Base-by-base conservation (phyloP, 352 stramenopile species). In the Phytophthora ramorum region DNA sequence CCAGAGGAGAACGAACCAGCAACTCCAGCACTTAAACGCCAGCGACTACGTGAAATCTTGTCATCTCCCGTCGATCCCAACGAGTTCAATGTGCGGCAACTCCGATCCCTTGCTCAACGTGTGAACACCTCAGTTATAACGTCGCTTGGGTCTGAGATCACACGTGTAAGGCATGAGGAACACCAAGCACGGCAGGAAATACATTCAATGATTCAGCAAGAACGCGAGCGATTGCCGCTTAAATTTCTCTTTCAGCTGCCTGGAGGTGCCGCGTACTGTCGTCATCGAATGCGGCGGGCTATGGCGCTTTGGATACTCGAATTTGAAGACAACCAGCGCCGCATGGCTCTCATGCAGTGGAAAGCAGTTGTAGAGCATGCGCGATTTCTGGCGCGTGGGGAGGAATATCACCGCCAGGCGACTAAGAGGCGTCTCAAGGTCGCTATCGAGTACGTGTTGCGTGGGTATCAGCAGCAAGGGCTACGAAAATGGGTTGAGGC, bases 221-320 rank as follows among this genome's bases (percentile, higher is more conserved):
- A 91, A 44, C 76, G 80, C 10, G 84, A 93, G 46, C 65, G 76
- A 7, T 61, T 95, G 24, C 85, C 87, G 9, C 75, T 94, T 12
- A 87, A 87, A 45, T 96, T 92, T 58, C 73, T 95, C n/a, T 96
- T 93, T 35, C 75, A 91, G 41, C 53, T 94, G 7, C 86, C 86
- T 3, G 88, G 88, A 1, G 88, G 88, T 9, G 83, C 83, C 2
- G 69, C 76, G 8, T 95, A 93, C 64, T 95, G 88, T 56, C 78
- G 86, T 0, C 66, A 92, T 20, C 85, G 83, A 20, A 89, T 95
- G 79, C 71, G 83, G 9, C 79, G 73, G 7, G 82, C 85, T 7
- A 86, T 96, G 74, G 62, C 71, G 26, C 75, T 92, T 3, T 96
- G 85, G 86, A 28, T 93, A 3, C 62, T 81, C 5, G 72, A 86